A percentile compares a stretch with the other conserved stretches of the same genome.
These are phyloP conservation scores for Xanthoparmelia taractica DNA, from an alignment of 495 filamentous ascomycete species.

Conservation along the genomic window DNA sequence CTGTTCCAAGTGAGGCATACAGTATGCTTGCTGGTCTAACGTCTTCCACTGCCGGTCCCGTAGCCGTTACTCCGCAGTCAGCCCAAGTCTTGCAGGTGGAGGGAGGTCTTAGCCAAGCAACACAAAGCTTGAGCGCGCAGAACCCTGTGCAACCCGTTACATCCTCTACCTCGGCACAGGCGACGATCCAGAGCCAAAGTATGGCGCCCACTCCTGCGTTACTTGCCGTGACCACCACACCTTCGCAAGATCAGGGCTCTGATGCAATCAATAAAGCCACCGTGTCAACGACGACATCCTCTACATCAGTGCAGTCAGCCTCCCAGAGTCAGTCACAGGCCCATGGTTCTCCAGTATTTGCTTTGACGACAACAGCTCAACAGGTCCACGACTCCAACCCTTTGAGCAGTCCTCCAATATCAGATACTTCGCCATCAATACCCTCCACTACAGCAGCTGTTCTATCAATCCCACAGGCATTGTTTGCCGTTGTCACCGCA, in stretches of 20 bases:
- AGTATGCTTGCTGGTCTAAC: conserved; percentile 2
- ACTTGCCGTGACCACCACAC: background rate
- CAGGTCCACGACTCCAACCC: background rate
- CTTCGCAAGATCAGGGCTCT: background rate
- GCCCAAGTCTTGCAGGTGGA: conserved; percentile 6
- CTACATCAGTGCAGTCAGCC: background rate
- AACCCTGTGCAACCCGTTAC: background rate
- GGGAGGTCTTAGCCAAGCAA: conserved; percentile 3
- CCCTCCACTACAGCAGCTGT: background rate
- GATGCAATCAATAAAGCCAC: background rate
- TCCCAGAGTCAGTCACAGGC: background rate
- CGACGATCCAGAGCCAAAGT: background rate
- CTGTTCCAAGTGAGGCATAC: conserved; percentile 14
- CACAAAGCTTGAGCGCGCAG: background rate
- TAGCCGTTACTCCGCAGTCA: conserved; percentile 2
- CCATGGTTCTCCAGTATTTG: background rate
- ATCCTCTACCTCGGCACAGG: background rate
- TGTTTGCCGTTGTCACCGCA: conserved; percentile 1
- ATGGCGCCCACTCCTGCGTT: background rate
- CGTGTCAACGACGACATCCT: background rate
- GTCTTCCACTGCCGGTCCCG: background rate
- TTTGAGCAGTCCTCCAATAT: background rate
- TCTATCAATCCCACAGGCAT: background rate
- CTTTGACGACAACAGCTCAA: background rate
- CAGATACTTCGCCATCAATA: background rate